These are phyloP conservation scores for Urtica urens DNA, from an alignment of 306 rosid species.

Conservation along the genomic window DNA sequence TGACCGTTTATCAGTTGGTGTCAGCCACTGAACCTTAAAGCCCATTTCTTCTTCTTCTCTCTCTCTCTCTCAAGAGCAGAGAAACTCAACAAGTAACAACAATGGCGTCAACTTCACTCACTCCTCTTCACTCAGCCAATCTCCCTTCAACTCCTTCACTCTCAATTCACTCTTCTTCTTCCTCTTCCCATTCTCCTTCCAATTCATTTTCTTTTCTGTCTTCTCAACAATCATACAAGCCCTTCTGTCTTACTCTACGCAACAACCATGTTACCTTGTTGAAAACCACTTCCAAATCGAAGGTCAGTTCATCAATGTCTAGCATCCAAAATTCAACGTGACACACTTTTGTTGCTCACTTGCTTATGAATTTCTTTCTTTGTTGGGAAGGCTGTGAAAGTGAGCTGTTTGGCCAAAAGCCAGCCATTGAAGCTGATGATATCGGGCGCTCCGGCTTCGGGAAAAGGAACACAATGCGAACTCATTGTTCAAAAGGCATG, in stretches of 20 bases:
- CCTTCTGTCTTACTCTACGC: constrained; percentile 27
- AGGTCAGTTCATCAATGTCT: constrained; percentile 16
- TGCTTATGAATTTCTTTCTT: constrained; percentile 7
- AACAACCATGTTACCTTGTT: constrained; percentile 16
- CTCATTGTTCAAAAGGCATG: constrained; percentile 67
- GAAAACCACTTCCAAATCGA: constrained; percentile 25
- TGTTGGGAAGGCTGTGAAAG: constrained; percentile 33
- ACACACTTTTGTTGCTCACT: not conserved
- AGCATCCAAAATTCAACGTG: not conserved
- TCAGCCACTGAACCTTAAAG: constrained; percentile 21
- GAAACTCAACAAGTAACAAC: constrained; percentile 8
- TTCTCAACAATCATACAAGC: constrained; percentile 23
- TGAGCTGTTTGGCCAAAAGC: constrained; percentile 34
- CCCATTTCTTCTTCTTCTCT: not conserved
- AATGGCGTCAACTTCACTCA: constrained; percentile 36
- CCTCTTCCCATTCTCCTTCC: constrained; percentile 15
- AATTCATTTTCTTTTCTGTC: constrained; percentile 15
- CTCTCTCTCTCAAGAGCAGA: constrained; percentile 1
- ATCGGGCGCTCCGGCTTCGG: constrained; percentile 95
- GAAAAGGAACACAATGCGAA: constrained; percentile 95
- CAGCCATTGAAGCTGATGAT: constrained; percentile 83
- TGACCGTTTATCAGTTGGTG: constrained; percentile 4
- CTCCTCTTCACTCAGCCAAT: constrained; percentile 33
- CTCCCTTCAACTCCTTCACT: constrained; percentile 24
- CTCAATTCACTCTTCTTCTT: constrained; percentile 16